phyloP scores from a whole-genome alignment of 345 rosid species.

The Salix exigua region DNA sequence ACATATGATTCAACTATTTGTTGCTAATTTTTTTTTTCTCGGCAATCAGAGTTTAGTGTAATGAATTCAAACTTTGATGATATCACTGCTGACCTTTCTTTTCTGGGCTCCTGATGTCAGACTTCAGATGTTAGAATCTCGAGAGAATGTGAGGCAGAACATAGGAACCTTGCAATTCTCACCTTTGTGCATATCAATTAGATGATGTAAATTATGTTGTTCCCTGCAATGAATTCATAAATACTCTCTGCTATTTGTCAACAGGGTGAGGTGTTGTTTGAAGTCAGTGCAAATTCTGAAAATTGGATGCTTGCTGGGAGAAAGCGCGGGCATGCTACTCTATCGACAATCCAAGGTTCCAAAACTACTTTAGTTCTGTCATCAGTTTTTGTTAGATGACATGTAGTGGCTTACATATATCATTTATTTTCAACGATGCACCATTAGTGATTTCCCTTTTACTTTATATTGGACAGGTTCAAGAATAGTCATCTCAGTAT shows the following conservation, averaged over 20 bases:
- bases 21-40: neutral
- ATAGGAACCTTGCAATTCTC: neutral
- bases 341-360: conserved; percentile 66
- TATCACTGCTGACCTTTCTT: neutral
- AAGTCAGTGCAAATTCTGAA: conserved; percentile 66
- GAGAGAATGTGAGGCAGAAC: too few species aligned
- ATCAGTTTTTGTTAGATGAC: neutral
- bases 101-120: neutral
- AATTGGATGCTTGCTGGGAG: conserved; percentile 99
- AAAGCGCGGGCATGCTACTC: conserved; percentile 79
- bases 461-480: conserved; percentile 43
- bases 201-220: neutral
- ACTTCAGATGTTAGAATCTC: neutral
- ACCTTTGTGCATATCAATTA: neutral
- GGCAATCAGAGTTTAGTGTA: neutral
- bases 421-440: neutral
- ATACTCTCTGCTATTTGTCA: conserved; percentile 7
- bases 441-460: neutral
- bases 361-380: conserved; percentile 7
- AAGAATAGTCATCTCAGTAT: conserved; percentile 65
- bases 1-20: neutral
- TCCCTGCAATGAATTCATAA: neutral
- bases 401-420: neutral
- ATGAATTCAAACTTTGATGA: neutral
- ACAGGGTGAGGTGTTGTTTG: conserved; percentile 81